Evolutionary conservation across 306 rosid species (phyloP), one percentile per base, ranked within the genome.

Genomic region (Quercus gilva): DNA sequence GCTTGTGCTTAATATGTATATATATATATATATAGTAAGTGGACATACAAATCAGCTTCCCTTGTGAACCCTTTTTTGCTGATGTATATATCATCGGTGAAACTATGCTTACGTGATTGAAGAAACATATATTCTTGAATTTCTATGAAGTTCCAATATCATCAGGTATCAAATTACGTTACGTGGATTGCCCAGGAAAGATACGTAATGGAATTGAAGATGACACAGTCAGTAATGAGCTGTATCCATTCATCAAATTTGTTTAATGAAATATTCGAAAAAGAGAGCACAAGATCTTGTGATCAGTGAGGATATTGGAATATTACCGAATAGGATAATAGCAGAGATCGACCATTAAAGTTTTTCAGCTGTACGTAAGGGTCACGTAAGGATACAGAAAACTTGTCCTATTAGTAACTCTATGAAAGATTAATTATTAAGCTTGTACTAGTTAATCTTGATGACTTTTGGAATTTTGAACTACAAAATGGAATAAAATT

Each of bases 181-280:
- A 69, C 12, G 43, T 59, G 19, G 67, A 82, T n/a, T 73, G 33
- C 20, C 21, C 41, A 55, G 31, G 60, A 26, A 67, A 45, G 56
- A 80, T 51, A 71, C 80, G 78, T 80, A 71, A 74, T 59, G 61
- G 45, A 25, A 20, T 43, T 77, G 53, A 53, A 77, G 68, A 79
- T 37, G 21, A 17, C 67, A 17, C 51, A 41, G 17, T 13, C 14
- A 23, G 53, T 72, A 20, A 55, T 65, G 77, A 31, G 52, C 41
- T 35, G 41, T 11, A 35, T 28, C 20, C 25, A 77, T 78, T 76
- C 77, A 77, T 60, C 74, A 79, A 53, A 71, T 4, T 68, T 69
- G 28, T 8, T 20, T 19, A 73, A 37, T 15, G 31, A 21, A 78
- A 56, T 55, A 28, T 64, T 45, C n/a, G 11, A 37, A 76, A 41